Percentiles rank a stretch among this genome's conserved stretches.
These are phyloP conservation scores for Linanthus parryae DNA, from an alignment of 148 eudicot species.

Conservation along the genomic window DNA sequence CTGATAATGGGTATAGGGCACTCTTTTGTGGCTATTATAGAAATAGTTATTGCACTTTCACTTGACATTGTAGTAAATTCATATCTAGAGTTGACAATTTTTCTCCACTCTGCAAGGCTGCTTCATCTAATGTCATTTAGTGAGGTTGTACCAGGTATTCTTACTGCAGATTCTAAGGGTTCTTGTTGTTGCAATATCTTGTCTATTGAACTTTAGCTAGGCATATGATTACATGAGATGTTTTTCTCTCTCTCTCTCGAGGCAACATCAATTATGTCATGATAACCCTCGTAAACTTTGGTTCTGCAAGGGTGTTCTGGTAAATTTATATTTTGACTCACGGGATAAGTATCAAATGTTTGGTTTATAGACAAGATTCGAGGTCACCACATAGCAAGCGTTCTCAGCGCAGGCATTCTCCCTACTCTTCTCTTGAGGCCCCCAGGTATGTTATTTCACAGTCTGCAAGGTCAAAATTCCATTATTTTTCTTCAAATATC, in stretches of 20 bases:
- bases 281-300: slow-evolving; percentile 14
- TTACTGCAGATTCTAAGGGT: neutral
- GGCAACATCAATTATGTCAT: neutral
- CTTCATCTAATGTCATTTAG: too few species aligned
- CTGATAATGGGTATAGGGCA: too few species aligned
- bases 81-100: too few species aligned
- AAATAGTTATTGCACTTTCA: too few species aligned
- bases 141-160: neutral
- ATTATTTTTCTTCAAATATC: slow-evolving; percentile 10
- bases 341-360: slow-evolving; percentile 78
- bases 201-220: neutral
- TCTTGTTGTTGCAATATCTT: neutral
- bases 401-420: slow-evolving; percentile 97
- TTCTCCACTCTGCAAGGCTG: too few species aligned
- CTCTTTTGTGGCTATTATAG: too few species aligned
- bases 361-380: slow-evolving; percentile 89
- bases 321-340: slow-evolving; percentile 35
- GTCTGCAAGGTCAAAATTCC: slow-evolving; percentile 6
- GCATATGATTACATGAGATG: slow-evolving; percentile 11
- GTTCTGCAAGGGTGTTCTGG: slow-evolving; percentile 32
- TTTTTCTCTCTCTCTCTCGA: slow-evolving; percentile 1
- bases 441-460: slow-evolving; percentile 51
- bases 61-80: too few species aligned
- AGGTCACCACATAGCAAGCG: slow-evolving; percentile 97
- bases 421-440: slow-evolving; percentile 86